Conservation (phyloP, 2,329 filamentous ascomycete species). For the Colletotrichum horii region DNA sequence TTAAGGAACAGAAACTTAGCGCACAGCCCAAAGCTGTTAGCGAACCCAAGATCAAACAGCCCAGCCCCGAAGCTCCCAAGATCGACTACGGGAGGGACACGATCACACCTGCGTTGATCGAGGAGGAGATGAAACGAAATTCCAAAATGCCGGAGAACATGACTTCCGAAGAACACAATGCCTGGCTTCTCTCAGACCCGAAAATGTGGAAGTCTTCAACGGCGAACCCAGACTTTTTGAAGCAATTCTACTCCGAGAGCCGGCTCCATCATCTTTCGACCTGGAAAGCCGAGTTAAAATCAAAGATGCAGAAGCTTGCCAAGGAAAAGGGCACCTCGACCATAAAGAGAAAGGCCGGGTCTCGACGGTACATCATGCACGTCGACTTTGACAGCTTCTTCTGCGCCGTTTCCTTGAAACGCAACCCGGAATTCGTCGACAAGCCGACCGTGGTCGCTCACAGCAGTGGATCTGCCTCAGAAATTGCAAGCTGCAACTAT, state of each 20-base stretch:
- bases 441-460: constrained; percentile 92
- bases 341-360: constrained; percentile 61
- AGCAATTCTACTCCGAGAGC: constrained; percentile 95
- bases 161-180: constrained; percentile 94
- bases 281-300: constrained; percentile 95
- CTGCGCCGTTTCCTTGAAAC: constrained; percentile 86
- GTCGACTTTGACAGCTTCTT: constrained; percentile 99
- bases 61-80: background rate
- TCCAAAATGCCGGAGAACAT: constrained; percentile 60
- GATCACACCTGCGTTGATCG: background rate
- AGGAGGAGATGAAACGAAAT: background rate
- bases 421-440: constrained; percentile 73
- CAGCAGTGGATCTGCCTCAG: constrained; percentile 81
- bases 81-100: background rate
- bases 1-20: background rate
- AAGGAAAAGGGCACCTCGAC: constrained; percentile 64
- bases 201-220: constrained; percentile 87
- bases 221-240: constrained; percentile 90
- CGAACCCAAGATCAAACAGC: background rate
- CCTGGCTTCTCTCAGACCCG: constrained; percentile 81
- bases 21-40: background rate
- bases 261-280: constrained; percentile 92
- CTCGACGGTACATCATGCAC: constrained; percentile 85
- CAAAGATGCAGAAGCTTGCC: constrained; percentile 81
- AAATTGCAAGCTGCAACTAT: constrained; percentile 98